Evolutionary conservation across 345 rosid species (phyloP).

Genomic region (Rhizophora mangle): DNA sequence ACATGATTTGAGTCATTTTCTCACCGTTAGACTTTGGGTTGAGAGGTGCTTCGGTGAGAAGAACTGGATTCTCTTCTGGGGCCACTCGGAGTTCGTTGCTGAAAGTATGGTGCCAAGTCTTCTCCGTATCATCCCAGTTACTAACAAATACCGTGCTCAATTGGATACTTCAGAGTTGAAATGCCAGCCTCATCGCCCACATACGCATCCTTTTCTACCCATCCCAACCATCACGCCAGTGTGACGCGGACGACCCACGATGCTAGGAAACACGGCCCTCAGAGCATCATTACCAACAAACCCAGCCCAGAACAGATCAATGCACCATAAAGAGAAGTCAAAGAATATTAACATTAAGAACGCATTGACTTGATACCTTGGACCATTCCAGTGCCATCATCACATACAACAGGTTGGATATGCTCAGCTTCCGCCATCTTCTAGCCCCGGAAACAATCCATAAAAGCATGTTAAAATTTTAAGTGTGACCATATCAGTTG

Average conservation of each 20-base stretch:
- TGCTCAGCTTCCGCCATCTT: slow-evolving; percentile 61
- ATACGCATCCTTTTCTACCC: slow-evolving; percentile 61
- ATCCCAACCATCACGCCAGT: slow-evolving; percentile 71
- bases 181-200: slow-evolving; percentile 75
- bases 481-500: too few species aligned
- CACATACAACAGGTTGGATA: slow-evolving; percentile 66
- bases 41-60: slow-evolving; percentile 69
- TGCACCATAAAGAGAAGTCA: neutral
- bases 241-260: slow-evolving; percentile 64
- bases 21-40: slow-evolving; percentile 64
- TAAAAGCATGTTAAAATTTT: too few species aligned
- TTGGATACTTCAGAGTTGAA: slow-evolving; percentile 59
- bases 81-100: slow-evolving; percentile 62
- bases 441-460: slow-evolving; percentile 24
- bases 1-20: slow-evolving; percentile 70
- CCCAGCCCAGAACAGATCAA: slow-evolving; percentile 42
- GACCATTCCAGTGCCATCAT: slow-evolving; percentile 67
- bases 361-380: slow-evolving; percentile 32
- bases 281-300: slow-evolving; percentile 78
- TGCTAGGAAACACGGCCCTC: slow-evolving; percentile 70
- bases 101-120: slow-evolving; percentile 68
- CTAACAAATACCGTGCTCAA: slow-evolving; percentile 66
- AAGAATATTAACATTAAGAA: neutral
- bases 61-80: slow-evolving; percentile 61
- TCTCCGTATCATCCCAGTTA: slow-evolving; percentile 74